Conservation (phyloP, 2,329 filamentous ascomycete genomes). For the Rhynchosporium graminicola region DNA sequence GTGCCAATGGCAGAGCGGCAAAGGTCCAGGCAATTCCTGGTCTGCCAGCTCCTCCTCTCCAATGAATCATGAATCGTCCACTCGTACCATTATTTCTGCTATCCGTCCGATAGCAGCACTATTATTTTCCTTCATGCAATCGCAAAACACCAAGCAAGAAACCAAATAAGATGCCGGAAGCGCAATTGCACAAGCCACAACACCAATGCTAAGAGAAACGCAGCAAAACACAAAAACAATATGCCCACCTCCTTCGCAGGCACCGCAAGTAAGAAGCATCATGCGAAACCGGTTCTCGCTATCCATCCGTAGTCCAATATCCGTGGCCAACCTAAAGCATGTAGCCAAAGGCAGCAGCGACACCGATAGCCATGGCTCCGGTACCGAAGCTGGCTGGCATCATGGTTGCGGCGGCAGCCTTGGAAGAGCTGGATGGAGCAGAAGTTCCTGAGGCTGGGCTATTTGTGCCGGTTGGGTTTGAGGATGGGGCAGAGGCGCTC, state of each 20-base stretch:
- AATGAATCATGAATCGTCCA: slow-evolving; percentile 30
- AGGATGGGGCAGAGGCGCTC: slow-evolving; percentile 44
- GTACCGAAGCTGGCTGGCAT: slow-evolving; percentile 44
- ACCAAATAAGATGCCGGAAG: slow-evolving; percentile 25
- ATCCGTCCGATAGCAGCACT: slow-evolving; percentile 8
- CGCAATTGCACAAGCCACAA: slow-evolving; percentile 36
- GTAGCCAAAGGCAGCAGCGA: slow-evolving; percentile 56
- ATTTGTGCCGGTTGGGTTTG: slow-evolving; percentile 30
- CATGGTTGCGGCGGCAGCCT: slow-evolving; percentile 47
- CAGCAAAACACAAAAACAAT: slow-evolving; percentile 35
- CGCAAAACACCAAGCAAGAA: slow-evolving; percentile 33
- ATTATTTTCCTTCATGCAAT: slow-evolving; percentile 15
- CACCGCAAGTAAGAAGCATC: slow-evolving; percentile 14
- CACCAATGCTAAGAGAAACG: slow-evolving; percentile 40
- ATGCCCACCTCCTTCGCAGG: slow-evolving; percentile 32
- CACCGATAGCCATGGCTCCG: slow-evolving; percentile 50
- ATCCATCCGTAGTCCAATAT: slow-evolving; percentile 11
- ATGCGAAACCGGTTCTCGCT: slow-evolving; percentile 14
- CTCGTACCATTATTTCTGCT: slow-evolving; percentile 20
- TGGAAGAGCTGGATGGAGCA: slow-evolving; percentile 37
- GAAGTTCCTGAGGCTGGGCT: slow-evolving; percentile 35
- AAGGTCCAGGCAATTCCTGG: slow-evolving; percentile 3
- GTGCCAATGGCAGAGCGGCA: slow-evolving; percentile 17
- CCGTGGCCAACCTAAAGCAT: slow-evolving; percentile 48
- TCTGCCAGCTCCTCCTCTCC: slow-evolving; percentile 14